phyloP scores from a whole-genome alignment of 805 yeast species.

The Candida dajiaensis region DNA sequence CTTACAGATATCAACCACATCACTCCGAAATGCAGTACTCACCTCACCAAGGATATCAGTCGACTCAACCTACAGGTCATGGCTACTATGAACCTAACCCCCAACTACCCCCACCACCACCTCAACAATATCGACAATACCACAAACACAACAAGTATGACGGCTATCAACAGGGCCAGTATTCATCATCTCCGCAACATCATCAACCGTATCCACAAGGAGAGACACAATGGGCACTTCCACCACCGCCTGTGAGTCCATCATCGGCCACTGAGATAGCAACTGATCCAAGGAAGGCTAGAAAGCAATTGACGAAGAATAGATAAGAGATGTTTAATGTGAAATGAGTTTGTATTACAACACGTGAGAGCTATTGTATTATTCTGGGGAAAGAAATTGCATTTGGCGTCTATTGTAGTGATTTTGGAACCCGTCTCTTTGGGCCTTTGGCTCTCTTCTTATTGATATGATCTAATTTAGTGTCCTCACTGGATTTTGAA shows the following conservation, averaged over 20 bases:
- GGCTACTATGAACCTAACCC: not conserved
- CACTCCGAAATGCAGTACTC: not conserved
- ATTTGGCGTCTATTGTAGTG: not conserved
- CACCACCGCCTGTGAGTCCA: not conserved
- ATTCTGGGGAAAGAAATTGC: too few relatives aligned
- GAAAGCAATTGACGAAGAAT: not conserved
- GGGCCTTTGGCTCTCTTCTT: constrained; percentile 31
- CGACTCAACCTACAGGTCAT: not conserved
- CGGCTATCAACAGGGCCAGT: not conserved
- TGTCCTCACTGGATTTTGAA: constrained; percentile 1
- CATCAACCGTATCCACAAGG: not conserved
- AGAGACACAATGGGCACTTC: not conserved
- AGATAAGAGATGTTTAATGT: not conserved
- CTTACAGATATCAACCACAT: not conserved
- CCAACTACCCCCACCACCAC: not conserved
- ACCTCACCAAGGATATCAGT: not conserved
- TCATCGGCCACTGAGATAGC: not conserved
- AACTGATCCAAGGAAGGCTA: not conserved
- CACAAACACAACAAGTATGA: not conserved
- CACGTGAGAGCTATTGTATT: not conserved
- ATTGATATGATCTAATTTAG: constrained; percentile 24
- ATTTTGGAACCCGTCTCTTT: constrained; percentile 30
- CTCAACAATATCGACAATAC: not conserved
- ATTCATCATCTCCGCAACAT: not conserved
- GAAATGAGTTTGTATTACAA: constrained; percentile 1